Conservation (phyloP, 1,284 basidiomycete species). For the Rhizopogon hawkerae region DNA sequence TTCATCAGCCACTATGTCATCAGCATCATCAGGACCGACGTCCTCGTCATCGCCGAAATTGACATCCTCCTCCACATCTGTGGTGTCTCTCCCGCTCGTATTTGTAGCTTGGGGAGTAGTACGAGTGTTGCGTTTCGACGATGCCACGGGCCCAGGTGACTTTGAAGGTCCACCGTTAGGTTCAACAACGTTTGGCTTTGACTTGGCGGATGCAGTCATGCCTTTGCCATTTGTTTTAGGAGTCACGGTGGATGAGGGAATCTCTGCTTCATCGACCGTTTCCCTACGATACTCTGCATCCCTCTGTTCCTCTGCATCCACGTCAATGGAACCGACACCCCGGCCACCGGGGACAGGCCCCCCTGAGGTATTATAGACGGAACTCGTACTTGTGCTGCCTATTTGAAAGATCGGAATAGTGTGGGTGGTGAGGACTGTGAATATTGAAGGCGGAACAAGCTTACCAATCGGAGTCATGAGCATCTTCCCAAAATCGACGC, state of each 20-base stretch:
- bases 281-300: slow-evolving; percentile 10
- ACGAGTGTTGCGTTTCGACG: slow-evolving; percentile 1
- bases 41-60: slow-evolving; percentile 5
- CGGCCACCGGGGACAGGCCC: slow-evolving; percentile 23
- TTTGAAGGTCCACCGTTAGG: slow-evolving; percentile 1
- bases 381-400: background rate
- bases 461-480: slow-evolving; percentile 44
- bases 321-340: slow-evolving; percentile 19
- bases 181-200: slow-evolving; percentile 7
- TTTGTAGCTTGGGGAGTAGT: slow-evolving; percentile 16
- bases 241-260: background rate
- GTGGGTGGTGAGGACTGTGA: slow-evolving; percentile 4
- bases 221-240: slow-evolving; percentile 1
- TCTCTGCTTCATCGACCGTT: background rate
- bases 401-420: background rate
- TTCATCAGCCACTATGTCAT: background rate
- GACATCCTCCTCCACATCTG: slow-evolving; percentile 19
- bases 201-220: slow-evolving; percentile 8
- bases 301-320: slow-evolving; percentile 23
- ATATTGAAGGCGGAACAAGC: slow-evolving; percentile 24
- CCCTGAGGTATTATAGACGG: slow-evolving; percentile 5
- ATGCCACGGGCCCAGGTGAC: background rate
- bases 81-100: slow-evolving; percentile 22
- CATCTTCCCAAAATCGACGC: slow-evolving; percentile 56
- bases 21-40: background rate